These are phyloP conservation scores for Aristolochia fimbriata DNA, from an alignment of 164 flowering plant genomes.

Conservation along the genomic window DNA sequence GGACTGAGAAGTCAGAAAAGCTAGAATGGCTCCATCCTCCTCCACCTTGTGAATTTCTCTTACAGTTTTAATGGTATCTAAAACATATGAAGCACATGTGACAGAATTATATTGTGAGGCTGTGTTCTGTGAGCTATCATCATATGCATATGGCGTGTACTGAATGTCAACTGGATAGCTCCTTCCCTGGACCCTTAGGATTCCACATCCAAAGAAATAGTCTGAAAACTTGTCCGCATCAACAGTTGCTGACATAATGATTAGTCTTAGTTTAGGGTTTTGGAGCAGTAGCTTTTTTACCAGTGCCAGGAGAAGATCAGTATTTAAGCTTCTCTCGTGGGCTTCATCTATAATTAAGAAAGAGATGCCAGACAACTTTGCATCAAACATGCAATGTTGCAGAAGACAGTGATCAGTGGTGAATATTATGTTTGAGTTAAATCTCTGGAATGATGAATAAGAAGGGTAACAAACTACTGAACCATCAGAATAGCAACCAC, in stretches of 20 bases:
- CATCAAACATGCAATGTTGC: slow-evolving; percentile 75
- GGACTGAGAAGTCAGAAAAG: slow-evolving; percentile 76
- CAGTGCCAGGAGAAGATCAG: slow-evolving; percentile 84
- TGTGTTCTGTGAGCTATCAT: slow-evolving; percentile 7
- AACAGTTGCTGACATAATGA: slow-evolving; percentile 98
- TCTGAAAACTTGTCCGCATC: slow-evolving; percentile 73
- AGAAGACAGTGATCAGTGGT: slow-evolving; percentile 87
- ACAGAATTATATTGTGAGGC: slow-evolving; percentile 8
- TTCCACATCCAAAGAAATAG: slow-evolving; percentile 63
- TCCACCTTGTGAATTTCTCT: slow-evolving; percentile 52
- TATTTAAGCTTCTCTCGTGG: slow-evolving; percentile 94
- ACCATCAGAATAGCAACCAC: slow-evolving; percentile 55
- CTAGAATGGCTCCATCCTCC: slow-evolving; percentile 79
- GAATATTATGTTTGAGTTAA: slow-evolving; percentile 44
- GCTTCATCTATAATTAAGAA: slow-evolving; percentile 93
- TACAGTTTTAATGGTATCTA: slow-evolving; percentile 55
- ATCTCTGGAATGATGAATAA: slow-evolving; percentile 40
- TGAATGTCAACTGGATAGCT: slow-evolving; percentile 75
- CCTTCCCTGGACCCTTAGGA: slow-evolving; percentile 63
- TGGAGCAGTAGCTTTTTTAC: slow-evolving; percentile 46
- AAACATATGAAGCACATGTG: slow-evolving; percentile 43
- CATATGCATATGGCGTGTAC: slow-evolving; percentile 36
- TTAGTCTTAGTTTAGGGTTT: slow-evolving; percentile 61
- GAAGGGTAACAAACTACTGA: slow-evolving; percentile 39
- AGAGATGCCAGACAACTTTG: slow-evolving; percentile 48